These are phyloP conservation scores for Collybia mongolica DNA, from an alignment of 768 basidiomycete species.

Conservation along the genomic window DNA sequence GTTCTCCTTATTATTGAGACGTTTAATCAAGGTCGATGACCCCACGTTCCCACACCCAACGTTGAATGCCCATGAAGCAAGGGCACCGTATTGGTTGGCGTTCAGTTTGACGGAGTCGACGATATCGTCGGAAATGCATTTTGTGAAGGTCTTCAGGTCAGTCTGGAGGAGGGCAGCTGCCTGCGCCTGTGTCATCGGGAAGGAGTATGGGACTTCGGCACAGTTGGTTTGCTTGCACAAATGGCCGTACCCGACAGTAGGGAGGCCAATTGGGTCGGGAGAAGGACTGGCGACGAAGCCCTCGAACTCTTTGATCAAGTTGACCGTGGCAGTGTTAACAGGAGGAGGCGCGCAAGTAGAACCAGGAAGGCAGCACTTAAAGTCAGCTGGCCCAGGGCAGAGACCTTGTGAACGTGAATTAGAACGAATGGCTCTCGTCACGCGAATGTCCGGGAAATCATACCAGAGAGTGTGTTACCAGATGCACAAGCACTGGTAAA, in stretches of 20 bases:
- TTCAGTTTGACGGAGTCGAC: constrained; percentile 23
- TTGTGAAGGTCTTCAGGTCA: constrained; percentile 24
- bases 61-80: constrained; percentile 30
- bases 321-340: constrained; percentile 27
- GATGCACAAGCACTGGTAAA: too few species aligned
- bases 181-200: constrained; percentile 28
- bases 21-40: constrained; percentile 25
- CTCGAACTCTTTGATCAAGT: constrained; percentile 29
- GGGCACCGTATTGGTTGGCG: constrained; percentile 32
- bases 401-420: too few species aligned
- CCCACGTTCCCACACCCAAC: constrained; percentile 23
- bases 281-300: constrained; percentile 32
- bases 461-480: too few species aligned
- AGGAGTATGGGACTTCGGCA: constrained; percentile 29
- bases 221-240: constrained; percentile 28
- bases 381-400: too few species aligned
- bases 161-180: constrained; percentile 26
- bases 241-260: constrained; percentile 35
- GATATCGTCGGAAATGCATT: constrained; percentile 27
- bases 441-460: too few species aligned
- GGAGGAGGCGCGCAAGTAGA: constrained; percentile 7
- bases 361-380: too few species aligned
- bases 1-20: constrained; percentile 28
- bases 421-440: too few species aligned
- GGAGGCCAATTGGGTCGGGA: constrained; percentile 34